Evolutionary conservation across 2,329 filamentous ascomycete genomes (phyloP), one percentile per base, ranked within the genome.

Genomic region (Aspergillus sp.): DNA sequence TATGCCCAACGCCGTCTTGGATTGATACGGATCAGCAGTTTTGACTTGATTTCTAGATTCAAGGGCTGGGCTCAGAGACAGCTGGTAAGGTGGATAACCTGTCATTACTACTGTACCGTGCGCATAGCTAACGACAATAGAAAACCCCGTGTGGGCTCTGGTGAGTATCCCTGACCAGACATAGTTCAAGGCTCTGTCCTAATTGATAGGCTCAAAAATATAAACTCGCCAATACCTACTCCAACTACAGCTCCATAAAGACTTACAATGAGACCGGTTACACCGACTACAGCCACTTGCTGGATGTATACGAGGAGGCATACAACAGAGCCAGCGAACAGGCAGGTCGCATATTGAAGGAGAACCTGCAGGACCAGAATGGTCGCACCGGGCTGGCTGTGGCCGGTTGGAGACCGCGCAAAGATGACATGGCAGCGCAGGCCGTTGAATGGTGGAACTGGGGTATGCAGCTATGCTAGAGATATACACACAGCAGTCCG

Each of bases 291-390:
- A 62, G 60, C 0, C 51, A 69, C 28, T 61, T 81, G 1, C 57
- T 85, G 2, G 69, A 75, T 28, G 68, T 71, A 1, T 81, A 71
- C 53, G 73, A 76, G 3, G 62, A 69, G 1, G 69, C 70, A 0
- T 79, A 75, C 48, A 52, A 63, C 0, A 61, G 57, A 0, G 71
- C 75, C 2, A 71, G 75, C 45, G 66, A 74, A 9, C 71, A 78
- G 39, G 78, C 82, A 5, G 81, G 82, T 1, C 68, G 68, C 1
- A 71, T 82, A n/a, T 64, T 84, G 8, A 70, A 63, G 0, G 64
- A 81, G 1, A 83, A 83, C 51, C 61, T 81, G 6, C 80, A 83
- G 52, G 82, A 86, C 55, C 70, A 73, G 7, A 82, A 74, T 33
- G 71, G 73, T n/a, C 76, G 82, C 27, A 73, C 77, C 0, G 83